A percentile compares a stretch with the other conserved stretches of the same genome.
phyloP scores from a whole-genome alignment of 345 rosid genomes.

The Odontarrhena argentea region DNA sequence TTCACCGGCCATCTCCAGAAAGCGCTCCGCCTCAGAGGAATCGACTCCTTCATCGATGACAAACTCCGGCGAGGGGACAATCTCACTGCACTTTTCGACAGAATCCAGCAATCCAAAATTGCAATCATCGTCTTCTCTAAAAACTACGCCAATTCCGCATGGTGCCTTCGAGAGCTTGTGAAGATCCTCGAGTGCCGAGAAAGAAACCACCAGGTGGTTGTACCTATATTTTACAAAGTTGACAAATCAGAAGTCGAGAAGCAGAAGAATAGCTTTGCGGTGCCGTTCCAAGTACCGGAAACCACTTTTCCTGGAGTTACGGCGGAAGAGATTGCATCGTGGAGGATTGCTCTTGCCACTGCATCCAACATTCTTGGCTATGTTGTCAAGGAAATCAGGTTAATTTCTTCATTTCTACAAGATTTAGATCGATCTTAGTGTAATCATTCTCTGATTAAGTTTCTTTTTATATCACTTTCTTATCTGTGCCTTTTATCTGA shows the following conservation, averaged over 20 bases:
- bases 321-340: constrained; percentile 10
- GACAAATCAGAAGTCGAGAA: constrained; percentile 29
- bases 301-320: constrained; percentile 16
- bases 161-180: constrained; percentile 44
- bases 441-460: too few species aligned
- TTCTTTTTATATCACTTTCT: too few species aligned
- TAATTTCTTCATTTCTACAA: not conserved
- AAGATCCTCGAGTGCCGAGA: constrained; percentile 38
- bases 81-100: constrained; percentile 27
- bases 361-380: constrained; percentile 28
- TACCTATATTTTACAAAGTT: constrained; percentile 40
- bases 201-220: constrained; percentile 23
- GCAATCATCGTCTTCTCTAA: constrained; percentile 37
- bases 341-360: constrained; percentile 35
- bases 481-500: too few species aligned
- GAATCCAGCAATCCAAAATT: constrained; percentile 37
- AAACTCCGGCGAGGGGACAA: constrained; percentile 35
- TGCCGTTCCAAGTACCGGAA: constrained; percentile 18
- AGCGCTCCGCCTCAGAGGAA: constrained; percentile 21
- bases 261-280: constrained; percentile 29
- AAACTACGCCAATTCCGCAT: constrained; percentile 28
- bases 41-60: constrained; percentile 38
- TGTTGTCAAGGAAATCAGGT: constrained; percentile 32
- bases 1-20: constrained; percentile 43
- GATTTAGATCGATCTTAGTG: too few species aligned